Percentiles rank a stretch among this genome's conserved stretches.
Conservation (phyloP, 495 filamentous ascomycete genomes). For the Penicillium chermesinum region DNA sequence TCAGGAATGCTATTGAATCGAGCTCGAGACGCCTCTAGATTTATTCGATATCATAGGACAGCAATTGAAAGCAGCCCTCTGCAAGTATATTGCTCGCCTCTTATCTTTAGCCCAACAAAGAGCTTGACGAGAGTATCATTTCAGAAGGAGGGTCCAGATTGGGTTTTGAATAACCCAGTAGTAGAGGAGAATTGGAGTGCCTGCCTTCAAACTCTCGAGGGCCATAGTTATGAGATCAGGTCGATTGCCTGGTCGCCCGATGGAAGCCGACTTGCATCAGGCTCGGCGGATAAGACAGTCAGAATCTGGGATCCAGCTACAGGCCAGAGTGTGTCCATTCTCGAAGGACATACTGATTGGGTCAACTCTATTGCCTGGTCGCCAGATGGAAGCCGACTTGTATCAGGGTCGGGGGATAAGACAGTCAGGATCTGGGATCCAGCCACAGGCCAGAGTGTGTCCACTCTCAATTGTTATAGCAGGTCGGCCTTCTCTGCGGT, state of each 20-base stretch:
- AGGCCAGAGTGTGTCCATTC: not conserved
- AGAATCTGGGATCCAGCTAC: slow-evolving; percentile 3
- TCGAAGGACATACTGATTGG: not conserved
- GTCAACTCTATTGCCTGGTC: no score
- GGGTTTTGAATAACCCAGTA: slow-evolving; percentile 9
- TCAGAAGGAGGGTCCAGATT: slow-evolving; percentile 11
- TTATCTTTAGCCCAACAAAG: slow-evolving; percentile 25
- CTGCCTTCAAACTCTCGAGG: slow-evolving; percentile 7
- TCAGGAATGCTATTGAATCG: slow-evolving; percentile 8
- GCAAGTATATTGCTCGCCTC: slow-evolving; percentile 26
- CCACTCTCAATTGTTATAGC: slow-evolving; percentile 3
- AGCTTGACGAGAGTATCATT: slow-evolving; percentile 20
- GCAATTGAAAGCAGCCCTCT: slow-evolving; percentile 25
- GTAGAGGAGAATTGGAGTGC: slow-evolving; percentile 14
- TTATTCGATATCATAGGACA: slow-evolving; percentile 17
- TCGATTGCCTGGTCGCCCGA: not conserved
- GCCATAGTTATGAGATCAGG: no score
- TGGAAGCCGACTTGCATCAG: not conserved
- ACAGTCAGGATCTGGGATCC: slow-evolving; percentile 4
- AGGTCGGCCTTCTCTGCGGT: no score
- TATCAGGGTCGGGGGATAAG: not conserved
- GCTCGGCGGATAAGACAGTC: not conserved
- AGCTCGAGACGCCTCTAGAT: slow-evolving; percentile 26
- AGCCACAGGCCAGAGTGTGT: not conserved
- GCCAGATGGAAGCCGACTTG: not conserved